These are phyloP conservation scores for Catunica adiposa DNA, from an alignment of 2,329 filamentous ascomycete genomes.

Conservation along the genomic window DNA sequence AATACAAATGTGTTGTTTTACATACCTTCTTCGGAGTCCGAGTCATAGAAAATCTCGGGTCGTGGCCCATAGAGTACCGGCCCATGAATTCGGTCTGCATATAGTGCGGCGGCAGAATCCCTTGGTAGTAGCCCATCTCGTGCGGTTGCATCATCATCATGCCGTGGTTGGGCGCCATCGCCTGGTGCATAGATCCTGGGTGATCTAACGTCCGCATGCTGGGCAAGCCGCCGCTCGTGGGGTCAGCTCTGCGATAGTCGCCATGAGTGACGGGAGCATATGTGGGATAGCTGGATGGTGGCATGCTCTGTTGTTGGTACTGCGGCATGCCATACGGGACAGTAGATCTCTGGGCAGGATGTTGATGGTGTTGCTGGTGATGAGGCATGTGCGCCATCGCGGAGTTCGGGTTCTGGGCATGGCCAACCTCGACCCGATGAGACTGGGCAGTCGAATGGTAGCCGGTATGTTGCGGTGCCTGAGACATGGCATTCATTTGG, in stretches of 20 bases:
- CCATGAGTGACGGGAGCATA: constrained; percentile 9
- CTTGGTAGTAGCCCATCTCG: constrained; percentile 11
- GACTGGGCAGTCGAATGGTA: constrained; percentile 6
- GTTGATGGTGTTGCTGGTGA: constrained; percentile 8
- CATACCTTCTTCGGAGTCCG: constrained; percentile 42
- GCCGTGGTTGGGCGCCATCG: constrained; percentile 1
- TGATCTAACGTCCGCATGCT: constrained; percentile 28
- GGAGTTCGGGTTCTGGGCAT: constrained; percentile 9
- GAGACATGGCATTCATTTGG: constrained; percentile 6
- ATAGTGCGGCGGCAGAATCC: constrained; percentile 17
- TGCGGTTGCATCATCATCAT: constrained; percentile 14
- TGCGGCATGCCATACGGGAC: constrained; percentile 8
- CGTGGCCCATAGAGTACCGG: constrained; percentile 32
- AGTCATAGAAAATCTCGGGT: constrained; percentile 31
- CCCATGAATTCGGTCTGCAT: constrained; percentile 29
- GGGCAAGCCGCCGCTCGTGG: constrained; percentile 18
- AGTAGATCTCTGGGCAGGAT: constrained; percentile 3
- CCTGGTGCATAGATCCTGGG: neutral
- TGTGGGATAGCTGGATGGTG: constrained; percentile 4
- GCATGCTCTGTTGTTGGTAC: constrained; percentile 13
- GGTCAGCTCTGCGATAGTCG: constrained; percentile 13
- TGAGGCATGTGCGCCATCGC: constrained; percentile 9
- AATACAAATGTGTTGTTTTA: neutral
- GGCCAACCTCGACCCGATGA: constrained; percentile 10
- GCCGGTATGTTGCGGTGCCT: constrained; percentile 3